Conservation (phyloP, 2,329 filamentous ascomycete genomes). For the Colletotrichum viniferum region DNA sequence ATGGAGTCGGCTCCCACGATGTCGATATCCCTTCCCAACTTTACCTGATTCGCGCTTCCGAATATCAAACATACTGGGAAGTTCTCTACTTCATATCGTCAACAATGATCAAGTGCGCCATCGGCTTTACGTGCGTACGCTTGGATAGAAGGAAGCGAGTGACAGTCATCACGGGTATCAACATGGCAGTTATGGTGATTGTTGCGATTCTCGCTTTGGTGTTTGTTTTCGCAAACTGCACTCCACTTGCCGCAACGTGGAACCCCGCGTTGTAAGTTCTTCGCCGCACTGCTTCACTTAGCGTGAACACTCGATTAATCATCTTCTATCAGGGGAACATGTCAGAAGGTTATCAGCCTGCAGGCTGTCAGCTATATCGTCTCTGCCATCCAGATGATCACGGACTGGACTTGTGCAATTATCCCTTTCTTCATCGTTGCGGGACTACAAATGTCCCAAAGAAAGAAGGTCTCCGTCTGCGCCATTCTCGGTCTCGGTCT, state of each 20-base stretch:
- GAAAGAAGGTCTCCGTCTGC: conserved; percentile 23
- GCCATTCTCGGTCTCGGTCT: background rate
- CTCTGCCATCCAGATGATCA: conserved; percentile 25
- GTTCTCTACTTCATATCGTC: conserved; percentile 26
- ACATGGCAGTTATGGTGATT: conserved; percentile 19
- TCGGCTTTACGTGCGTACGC: conserved; percentile 25
- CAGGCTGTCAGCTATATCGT: conserved; percentile 23
- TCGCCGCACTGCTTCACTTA: rapidly evolving
- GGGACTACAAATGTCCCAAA: conserved; percentile 28
- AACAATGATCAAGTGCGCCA: conserved; percentile 24
- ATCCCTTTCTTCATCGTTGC: conserved; percentile 33
- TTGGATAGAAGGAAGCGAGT: conserved; percentile 15
- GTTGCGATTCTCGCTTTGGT: conserved; percentile 12
- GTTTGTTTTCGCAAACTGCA: conserved; percentile 25
- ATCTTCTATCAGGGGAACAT: background rate
- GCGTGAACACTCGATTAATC: background rate
- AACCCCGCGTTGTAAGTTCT: conserved; percentile 22
- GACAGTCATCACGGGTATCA: conserved; percentile 15
- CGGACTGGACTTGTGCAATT: conserved; percentile 32
- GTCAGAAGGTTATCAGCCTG: background rate
- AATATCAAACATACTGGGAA: conserved; percentile 5
- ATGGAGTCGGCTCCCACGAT: background rate
- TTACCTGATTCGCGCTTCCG: background rate
- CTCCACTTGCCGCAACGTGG: conserved; percentile 24
- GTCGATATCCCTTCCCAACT: background rate